A percentile compares a stretch with the other conserved stretches of the same genome.
Conservation (phyloP, 2,329 filamentous ascomycete species). For the Fusarium redolens region DNA sequence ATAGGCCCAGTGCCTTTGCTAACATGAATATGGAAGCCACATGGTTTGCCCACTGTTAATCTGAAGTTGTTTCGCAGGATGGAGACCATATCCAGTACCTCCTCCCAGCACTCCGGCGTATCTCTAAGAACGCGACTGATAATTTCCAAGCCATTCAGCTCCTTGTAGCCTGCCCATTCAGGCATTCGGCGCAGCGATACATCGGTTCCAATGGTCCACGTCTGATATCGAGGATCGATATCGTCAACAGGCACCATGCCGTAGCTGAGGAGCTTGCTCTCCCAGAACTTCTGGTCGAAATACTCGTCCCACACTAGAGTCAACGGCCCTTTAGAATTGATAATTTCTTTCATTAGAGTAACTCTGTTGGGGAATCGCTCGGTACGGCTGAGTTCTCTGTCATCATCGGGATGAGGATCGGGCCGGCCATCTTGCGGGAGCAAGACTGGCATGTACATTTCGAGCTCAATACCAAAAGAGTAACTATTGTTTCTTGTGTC, state of each 20-base stretch:
- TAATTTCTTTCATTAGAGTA: background rate
- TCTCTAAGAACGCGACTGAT: conserved; percentile 25
- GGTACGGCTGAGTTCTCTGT: background rate
- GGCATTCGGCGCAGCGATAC: background rate
- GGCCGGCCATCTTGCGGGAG: background rate
- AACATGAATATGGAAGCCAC: conserved; percentile 35
- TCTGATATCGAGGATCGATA: conserved; percentile 10
- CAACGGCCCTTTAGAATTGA: background rate
- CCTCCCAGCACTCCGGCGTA: conserved; percentile 25
- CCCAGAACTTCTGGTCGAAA: background rate
- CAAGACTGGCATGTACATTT: conserved; percentile 21
- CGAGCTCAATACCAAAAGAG: conserved; percentile 38
- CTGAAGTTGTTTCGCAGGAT: conserved; percentile 28
- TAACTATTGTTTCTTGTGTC: conserved; percentile 6
- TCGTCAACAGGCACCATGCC: background rate
- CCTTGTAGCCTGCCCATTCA: conserved; percentile 18
- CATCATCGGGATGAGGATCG: conserved; percentile 17
- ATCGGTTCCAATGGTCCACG: conserved; percentile 22
- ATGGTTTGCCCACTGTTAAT: background rate
- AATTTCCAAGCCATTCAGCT: conserved; percentile 21
- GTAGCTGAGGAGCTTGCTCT: conserved; percentile 1
- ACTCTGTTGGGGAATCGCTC: background rate
- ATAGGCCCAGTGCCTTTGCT: conserved; percentile 20
- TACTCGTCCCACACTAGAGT: background rate
- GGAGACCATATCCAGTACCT: conserved; percentile 23